Conservation (phyloP, 2,329 filamentous ascomycete species). For the Aschersonia sp. region DNA sequence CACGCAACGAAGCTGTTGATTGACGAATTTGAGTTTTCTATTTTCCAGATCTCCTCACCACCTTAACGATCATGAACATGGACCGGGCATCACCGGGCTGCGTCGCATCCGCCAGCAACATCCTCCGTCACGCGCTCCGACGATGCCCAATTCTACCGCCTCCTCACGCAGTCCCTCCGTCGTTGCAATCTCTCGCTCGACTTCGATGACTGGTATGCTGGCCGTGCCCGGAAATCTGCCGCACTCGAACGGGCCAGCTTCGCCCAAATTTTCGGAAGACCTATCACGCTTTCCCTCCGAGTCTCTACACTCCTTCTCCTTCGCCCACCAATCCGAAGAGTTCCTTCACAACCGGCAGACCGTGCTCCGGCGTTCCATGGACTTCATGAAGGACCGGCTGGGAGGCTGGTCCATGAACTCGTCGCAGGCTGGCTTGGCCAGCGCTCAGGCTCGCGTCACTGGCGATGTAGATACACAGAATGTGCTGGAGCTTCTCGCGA, state of each 20-base stretch:
- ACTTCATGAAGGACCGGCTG: conserved; percentile 90
- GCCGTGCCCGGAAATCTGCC: conserved; percentile 40
- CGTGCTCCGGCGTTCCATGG: conserved; percentile 81
- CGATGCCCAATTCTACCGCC: conserved; percentile 45
- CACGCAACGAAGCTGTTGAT: conserved; percentile 4
- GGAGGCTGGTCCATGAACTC: conserved; percentile 51
- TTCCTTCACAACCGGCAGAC: conserved; percentile 83
- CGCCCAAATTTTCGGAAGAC: conserved; percentile 74
- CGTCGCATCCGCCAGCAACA: conserved; percentile 87
- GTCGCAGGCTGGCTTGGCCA: conserved; percentile 61
- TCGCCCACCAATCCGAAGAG: conserved; percentile 89
- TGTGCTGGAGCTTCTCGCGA: conserved; percentile 77
- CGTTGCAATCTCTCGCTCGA: conserved; percentile 45
- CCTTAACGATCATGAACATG: conserved; percentile 76
- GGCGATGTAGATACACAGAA: conserved; percentile 80
- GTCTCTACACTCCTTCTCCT: conserved; percentile 95
- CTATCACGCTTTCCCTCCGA: conserved; percentile 86
- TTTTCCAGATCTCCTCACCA: conserved; percentile 60
- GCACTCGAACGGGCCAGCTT: conserved; percentile 47
- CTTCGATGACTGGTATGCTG: conserved; percentile 55
- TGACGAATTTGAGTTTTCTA: not conserved
- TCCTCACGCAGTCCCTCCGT: conserved; percentile 47
- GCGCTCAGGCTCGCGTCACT: conserved; percentile 66
- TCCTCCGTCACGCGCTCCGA: conserved; percentile 44
- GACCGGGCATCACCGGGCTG: conserved; percentile 70